Base-by-base conservation (phyloP, 2,329 filamentous ascomycete genomes). In the Verruconis gallopava region DNA sequence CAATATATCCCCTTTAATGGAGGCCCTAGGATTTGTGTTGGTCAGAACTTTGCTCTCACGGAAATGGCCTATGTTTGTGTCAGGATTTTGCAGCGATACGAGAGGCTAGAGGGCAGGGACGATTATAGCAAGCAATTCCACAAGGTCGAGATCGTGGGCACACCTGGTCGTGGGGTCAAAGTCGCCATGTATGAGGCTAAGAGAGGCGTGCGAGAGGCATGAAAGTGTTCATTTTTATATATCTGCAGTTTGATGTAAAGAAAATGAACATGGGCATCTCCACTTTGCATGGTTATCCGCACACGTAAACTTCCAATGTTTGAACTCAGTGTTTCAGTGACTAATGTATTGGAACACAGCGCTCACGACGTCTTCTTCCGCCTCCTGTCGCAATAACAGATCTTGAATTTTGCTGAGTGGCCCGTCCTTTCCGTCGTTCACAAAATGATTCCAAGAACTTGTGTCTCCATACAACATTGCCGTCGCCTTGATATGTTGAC, bases 311-410 rank as follows among this genome's bases (percentile, higher is more conserved):
- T n/a, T n/a, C n/a, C n/a, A n/a, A n/a, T 9, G 25, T 9, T 9
- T 30, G 25, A 30, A n/a, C 6, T 30, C 25, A 18, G 22, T n/a
- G 11, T 34, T 36, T 25, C 18, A 83, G 65, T 96, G 91, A 50
- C 88, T 95, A 55, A 98, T 96, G 62, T 96, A 98, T 69, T 98
- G 91, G 59, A 98, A 98, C 22, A 96, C 86, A 9, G 89, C 85
- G 49, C 85, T 95, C 5, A 98, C 86, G 54, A 85, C 83, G 18
- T 70, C 66, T 59, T 89, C 79, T 3, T 70, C 73, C 44, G 73
- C 75, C 64, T 98, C 91, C 61, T 96, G 91, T 49, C 89, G 73
- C 38, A 98, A 66, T 55, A 98, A 57, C 56, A 95, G 62, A 65
- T 98, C 91, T 60, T 98, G 89, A 45, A 98, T 98, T 46, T 74